Base-by-base conservation (phyloP, 2,329 filamentous ascomycete species). In the Karstenula rhodostoma region DNA sequence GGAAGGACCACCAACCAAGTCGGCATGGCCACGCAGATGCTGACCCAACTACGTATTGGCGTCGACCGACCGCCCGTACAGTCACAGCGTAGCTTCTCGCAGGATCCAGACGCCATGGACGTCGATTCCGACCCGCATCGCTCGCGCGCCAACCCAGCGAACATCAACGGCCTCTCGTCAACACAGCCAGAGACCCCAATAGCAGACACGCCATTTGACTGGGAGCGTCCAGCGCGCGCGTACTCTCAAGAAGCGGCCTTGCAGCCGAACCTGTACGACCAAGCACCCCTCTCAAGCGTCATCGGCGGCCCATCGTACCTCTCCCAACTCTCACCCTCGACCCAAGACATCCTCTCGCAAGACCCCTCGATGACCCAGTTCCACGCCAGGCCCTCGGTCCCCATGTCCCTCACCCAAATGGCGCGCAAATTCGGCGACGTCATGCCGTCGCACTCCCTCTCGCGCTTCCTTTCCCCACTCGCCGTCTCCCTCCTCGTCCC, bases 361-460 rank as follows among this genome's bases (percentile, higher is more conserved):
- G 95, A 98, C 74, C 94, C 94, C 0, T 90, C 90, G 60, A 85
- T 89, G 80, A 86, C 85, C 1, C 95, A 98, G 76, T 98, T 98
- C 83, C 91, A 91, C 4, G 85, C 89, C 53, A 88, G 85, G 3
- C 93, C 92, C 0, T 86, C 89, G 6, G 89, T 97, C 0, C 92
- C 94, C 0, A 81, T 97, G 62, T 92, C 88, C 47, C 86, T 96
- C 43, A 99, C 95, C 0, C 95, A 99, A 77, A 90, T 90, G 63
- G 95, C 95, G 3, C 90, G 91, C 32, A 88, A 86, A 47, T 99
- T 98, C 84, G 87, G 87, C 65, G 95, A 99, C 76, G 96, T 99
- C 69, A 88, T 97, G 46, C 96, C 95, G 0, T 84, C 90, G 8
- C 91, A 96, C 75, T 89, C 91, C 0, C 87, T 99, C 63, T 94